These are phyloP conservation scores for Letharia columbiana DNA, from an alignment of 495 filamentous ascomycete genomes.

Conservation along the genomic window DNA sequence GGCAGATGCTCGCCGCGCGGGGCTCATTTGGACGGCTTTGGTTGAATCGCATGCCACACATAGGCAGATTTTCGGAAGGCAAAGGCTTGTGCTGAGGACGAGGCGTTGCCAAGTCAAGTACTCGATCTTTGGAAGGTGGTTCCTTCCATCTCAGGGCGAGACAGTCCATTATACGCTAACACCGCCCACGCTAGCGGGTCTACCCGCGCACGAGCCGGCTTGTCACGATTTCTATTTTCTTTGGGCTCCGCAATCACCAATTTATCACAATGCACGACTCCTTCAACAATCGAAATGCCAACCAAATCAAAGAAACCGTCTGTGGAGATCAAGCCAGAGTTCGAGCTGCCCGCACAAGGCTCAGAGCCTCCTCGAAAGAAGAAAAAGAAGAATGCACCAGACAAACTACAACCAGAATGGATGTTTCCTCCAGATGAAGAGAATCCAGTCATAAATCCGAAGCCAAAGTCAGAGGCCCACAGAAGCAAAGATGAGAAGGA, in stretches of 20 bases:
- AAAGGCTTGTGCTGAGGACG: neutral
- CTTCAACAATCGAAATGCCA: constrained; percentile 29
- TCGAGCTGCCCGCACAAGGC: neutral
- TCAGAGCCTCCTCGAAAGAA: constrained; percentile 23
- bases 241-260: constrained; percentile 10
- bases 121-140: neutral
- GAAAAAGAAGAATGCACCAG: constrained; percentile 33
- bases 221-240: constrained; percentile 23
- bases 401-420: constrained; percentile 28
- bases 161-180: neutral
- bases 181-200: constrained; percentile 14
- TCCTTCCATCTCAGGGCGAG: constrained; percentile 3
- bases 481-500: constrained; percentile 21
- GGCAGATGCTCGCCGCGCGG: constrained; percentile 7
- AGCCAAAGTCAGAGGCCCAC: constrained; percentile 24
- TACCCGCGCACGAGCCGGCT: constrained; percentile 7
- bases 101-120: constrained; percentile 1
- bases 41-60: neutral
- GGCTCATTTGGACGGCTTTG: constrained; percentile 3
- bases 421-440: constrained; percentile 29
- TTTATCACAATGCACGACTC: neutral
- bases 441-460: constrained; percentile 29
- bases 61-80: neutral
- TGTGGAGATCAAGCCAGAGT: constrained; percentile 26
- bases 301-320: constrained; percentile 22